These are phyloP conservation scores for Candida pseudoviswanathii DNA, from an alignment of 1,139 yeast genomes.

Conservation along the genomic window DNA sequence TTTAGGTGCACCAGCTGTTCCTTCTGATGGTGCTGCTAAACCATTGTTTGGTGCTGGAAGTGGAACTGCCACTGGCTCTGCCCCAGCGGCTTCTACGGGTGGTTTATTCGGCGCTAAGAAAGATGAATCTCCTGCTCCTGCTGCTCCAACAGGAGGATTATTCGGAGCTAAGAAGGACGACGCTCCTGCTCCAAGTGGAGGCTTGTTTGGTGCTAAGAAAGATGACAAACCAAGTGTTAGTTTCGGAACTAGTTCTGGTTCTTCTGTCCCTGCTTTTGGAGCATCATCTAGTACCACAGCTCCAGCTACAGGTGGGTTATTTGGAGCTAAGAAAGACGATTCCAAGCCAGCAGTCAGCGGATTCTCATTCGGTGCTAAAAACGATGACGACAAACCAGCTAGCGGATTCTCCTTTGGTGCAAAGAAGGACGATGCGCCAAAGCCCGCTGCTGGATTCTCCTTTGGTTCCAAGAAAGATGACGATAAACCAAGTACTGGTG, in stretches of 20 bases:
- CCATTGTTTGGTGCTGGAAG: background rate
- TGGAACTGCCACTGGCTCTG: background rate
- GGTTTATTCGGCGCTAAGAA: constrained; percentile 22
- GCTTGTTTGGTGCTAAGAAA: constrained; percentile 16
- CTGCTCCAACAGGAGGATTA: constrained; percentile 16
- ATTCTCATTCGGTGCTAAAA: constrained; percentile 22
- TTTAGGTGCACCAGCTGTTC: no score
- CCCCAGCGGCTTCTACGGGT: constrained; percentile 13
- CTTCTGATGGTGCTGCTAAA: background rate
- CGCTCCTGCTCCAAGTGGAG: background rate
- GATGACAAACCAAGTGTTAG: background rate
- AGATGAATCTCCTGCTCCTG: constrained; percentile 17
- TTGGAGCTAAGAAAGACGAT: constrained; percentile 27
- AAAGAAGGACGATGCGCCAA: no score
- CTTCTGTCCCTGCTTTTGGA: constrained; percentile 21
- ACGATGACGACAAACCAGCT: constrained; percentile 17
- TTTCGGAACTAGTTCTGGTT: constrained; percentile 7
- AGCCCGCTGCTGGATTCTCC: background rate
- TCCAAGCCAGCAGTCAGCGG: constrained; percentile 20
- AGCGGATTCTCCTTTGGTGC: constrained; percentile 19
- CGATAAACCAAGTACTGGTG: constrained; percentile 14
- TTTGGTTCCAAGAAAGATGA: constrained; percentile 23
- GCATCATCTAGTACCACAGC: constrained; percentile 8
- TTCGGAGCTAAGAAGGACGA: constrained; percentile 29
- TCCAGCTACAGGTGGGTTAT: constrained; percentile 6